Percentiles rank a stretch among this genome's conserved stretches.
phyloP scores from a whole-genome alignment of 495 filamentous ascomycete genomes.

The Podospora anserina region DNA sequence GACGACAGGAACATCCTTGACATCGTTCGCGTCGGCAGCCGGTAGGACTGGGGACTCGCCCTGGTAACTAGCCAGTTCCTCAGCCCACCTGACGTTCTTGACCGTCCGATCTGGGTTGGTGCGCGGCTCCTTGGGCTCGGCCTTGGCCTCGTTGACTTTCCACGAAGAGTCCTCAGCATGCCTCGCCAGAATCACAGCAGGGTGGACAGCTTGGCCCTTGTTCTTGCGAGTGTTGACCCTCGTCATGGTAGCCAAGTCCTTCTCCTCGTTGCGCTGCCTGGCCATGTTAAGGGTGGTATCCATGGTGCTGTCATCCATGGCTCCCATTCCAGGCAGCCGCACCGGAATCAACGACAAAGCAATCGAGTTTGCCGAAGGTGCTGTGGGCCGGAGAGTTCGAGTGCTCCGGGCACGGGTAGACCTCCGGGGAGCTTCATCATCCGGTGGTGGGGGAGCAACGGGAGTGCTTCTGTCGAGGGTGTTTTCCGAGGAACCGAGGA shows the following conservation, averaged over 20 bases:
- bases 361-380: slow-evolving; percentile 34
- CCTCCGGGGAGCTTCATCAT: slow-evolving; percentile 26
- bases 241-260: slow-evolving; percentile 49
- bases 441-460: background rate
- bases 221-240: slow-evolving; percentile 55
- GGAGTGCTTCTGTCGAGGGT: background rate
- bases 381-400: slow-evolving; percentile 27
- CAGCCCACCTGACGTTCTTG: slow-evolving; percentile 34
- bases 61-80: slow-evolving; percentile 31
- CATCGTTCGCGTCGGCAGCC: background rate
- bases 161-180: slow-evolving; percentile 29
- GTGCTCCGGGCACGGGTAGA: slow-evolving; percentile 31
- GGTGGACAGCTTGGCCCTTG: slow-evolving; percentile 42
- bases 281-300: slow-evolving; percentile 21
- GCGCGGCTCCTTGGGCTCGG: slow-evolving; percentile 26
- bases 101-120: slow-evolving; percentile 12
- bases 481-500: slow-evolving; percentile 12
- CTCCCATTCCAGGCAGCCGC: slow-evolving; percentile 30
- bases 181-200: slow-evolving; percentile 29
- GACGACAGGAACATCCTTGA: slow-evolving; percentile 10
- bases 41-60: slow-evolving; percentile 11
- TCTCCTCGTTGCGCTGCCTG: slow-evolving; percentile 44
- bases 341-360: slow-evolving; percentile 33
- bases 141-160: slow-evolving; percentile 33
- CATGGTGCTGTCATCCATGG: slow-evolving; percentile 23